Evolutionary conservation across 1,139 yeast genomes (phyloP), one percentile per base, ranked within the genome.

Genomic region (Nadsonia starkeyi-henricii): DNA sequence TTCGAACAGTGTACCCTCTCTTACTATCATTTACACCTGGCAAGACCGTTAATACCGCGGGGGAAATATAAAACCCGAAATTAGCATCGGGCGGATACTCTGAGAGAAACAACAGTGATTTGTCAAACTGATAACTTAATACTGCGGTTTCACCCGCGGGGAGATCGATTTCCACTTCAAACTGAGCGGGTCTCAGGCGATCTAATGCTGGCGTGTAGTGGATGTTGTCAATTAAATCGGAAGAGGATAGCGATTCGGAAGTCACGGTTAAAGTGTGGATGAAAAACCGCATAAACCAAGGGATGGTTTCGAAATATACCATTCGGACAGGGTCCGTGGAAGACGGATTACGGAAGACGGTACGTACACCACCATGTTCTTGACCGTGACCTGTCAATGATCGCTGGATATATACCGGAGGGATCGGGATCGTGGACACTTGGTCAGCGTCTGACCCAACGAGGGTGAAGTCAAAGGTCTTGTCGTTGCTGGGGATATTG

Each of bases 81-180:
- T 93, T 93, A 1, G 99, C 98, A 70, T 93, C 99, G 1, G 99
- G 98, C 13, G 98, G 98, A 59, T 93, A 93, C 62, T 93, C 98
- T 9, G 91, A 84, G 55, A 85, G 80, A 52, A 82, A 74, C 45
- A 93, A 71, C 59, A 91, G 71, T 0, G 95, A 79, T 63, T 89
- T 91, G 62, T 91, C 97, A 62, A 91, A 88, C 51, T 82, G 78
- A 60, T 85, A 85, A 2, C 82, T 76, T 50, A 91, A 59, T 1
- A 83, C 73, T 42, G 85, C 66, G 2, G 80, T 72, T 30, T 81
- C 72, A 2, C 69, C 61, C 1, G 94, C 74, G 0, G 96, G 96
- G 2, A 89, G 62, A 0, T 58, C 61, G 20, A 91, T 61, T 15
- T 67, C 68, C 46, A 85, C 71, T 63, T 91, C 97, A 56, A 89